phyloP scores from a whole-genome alignment of 306 rosid species.

The Macrotyloma uniflorum region DNA sequence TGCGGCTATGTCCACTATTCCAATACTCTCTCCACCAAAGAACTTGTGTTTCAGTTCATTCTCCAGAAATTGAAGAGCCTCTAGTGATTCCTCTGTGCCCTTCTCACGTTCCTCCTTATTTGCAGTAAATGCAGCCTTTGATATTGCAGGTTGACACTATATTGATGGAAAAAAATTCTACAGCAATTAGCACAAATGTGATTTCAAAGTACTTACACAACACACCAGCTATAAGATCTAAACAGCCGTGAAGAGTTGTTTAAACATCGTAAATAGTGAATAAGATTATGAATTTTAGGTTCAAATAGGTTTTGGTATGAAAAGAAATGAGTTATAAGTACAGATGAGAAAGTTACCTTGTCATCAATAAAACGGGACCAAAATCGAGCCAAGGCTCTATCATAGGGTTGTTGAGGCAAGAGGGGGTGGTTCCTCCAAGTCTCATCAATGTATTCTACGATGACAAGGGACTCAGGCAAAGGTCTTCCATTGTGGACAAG shows the following conservation, averaged over 20 bases:
- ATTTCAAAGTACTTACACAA: too few relatives aligned
- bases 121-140: slow-evolving; percentile 32
- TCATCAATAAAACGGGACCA: slow-evolving; percentile 45
- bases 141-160: slow-evolving; percentile 4
- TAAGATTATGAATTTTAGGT: too few relatives aligned
- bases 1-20: slow-evolving; percentile 57
- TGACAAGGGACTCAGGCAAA: slow-evolving; percentile 56
- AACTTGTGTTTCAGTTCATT: slow-evolving; percentile 43
- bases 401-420: slow-evolving; percentile 35
- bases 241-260: too few relatives aligned
- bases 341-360: slow-evolving; percentile 19
- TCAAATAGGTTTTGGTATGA: too few relatives aligned
- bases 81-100: slow-evolving; percentile 28
- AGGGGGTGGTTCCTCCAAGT: slow-evolving; percentile 43
- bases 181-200: too few relatives aligned
- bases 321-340: too few relatives aligned
- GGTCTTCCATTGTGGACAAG: slow-evolving; percentile 56
- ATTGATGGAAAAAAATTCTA: too few relatives aligned
- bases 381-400: slow-evolving; percentile 37
- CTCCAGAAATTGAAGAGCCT: slow-evolving; percentile 39
- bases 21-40: slow-evolving; percentile 46
- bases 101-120: slow-evolving; percentile 41
- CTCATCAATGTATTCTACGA: slow-evolving; percentile 63
- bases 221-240: too few relatives aligned
- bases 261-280: too few relatives aligned